These are phyloP conservation scores for Aspergillus incahuasiensis DNA, from an alignment of 495 filamentous ascomycete genomes.

Conservation along the genomic window DNA sequence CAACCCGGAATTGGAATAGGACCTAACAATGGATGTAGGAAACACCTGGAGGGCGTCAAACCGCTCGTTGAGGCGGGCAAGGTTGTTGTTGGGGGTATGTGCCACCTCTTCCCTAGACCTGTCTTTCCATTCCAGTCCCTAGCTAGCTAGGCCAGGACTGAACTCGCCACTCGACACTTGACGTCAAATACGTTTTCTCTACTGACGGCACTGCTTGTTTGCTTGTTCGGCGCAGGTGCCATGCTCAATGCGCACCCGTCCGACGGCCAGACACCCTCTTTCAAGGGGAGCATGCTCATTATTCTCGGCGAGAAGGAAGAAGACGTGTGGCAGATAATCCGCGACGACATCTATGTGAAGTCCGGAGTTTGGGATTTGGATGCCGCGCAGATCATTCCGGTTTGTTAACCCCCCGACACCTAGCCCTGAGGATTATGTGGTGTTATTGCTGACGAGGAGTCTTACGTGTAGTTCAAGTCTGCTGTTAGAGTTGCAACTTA, in stretches of 20 bases:
- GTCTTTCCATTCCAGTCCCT: background rate
- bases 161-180: too few species aligned
- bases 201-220: background rate
- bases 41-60: constrained; percentile 33
- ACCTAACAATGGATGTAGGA: constrained; percentile 12
- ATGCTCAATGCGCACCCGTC: constrained; percentile 63
- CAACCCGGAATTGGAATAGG: background rate
- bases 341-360: constrained; percentile 66
- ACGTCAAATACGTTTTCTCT: constrained; percentile 7
- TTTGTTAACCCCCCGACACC: constrained; percentile 21
- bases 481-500: constrained; percentile 29
- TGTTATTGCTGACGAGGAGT: background rate
- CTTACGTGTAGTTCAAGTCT: constrained; percentile 32
- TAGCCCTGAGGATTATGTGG: background rate
- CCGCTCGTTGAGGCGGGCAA: constrained; percentile 29
- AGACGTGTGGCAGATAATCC: constrained; percentile 59
- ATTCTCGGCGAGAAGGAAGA: constrained; percentile 59
- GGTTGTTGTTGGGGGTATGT: constrained; percentile 38
- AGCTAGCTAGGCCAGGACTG: background rate
- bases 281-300: constrained; percentile 68
- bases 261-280: constrained; percentile 57
- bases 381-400: constrained; percentile 56
- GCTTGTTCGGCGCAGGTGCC: constrained; percentile 47
- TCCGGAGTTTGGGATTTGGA: constrained; percentile 80
- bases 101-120: background rate